Conservation (phyloP, 2,329 filamentous ascomycete genomes). For the Thielaviopsis euricoi region DNA sequence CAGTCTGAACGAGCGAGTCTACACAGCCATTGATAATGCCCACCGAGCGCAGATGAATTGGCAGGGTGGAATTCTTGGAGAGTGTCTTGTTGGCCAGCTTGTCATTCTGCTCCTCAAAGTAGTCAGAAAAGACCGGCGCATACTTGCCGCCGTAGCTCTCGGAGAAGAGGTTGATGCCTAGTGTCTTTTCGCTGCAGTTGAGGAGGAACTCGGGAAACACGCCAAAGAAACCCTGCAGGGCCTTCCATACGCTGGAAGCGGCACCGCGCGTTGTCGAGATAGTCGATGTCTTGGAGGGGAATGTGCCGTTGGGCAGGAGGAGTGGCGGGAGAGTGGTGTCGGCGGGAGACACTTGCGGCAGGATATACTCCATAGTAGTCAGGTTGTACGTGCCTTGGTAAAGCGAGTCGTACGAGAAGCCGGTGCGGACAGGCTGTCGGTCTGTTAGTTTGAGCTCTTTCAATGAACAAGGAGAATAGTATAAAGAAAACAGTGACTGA, state of each 20-base stretch:
- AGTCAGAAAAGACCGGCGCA: conserved; percentile 44
- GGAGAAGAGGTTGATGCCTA: conserved; percentile 41
- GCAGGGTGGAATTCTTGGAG: conserved; percentile 28
- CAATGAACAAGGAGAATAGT: background rate
- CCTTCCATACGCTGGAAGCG: conserved; percentile 47
- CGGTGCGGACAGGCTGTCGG: conserved; percentile 44
- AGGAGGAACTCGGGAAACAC: conserved; percentile 42
- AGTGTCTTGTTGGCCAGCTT: conserved; percentile 20
- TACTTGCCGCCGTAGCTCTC: conserved; percentile 59
- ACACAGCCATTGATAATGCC: conserved; percentile 59
- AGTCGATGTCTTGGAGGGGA: conserved; percentile 19
- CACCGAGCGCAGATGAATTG: conserved; percentile 37
- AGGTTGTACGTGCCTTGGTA: conserved; percentile 43
- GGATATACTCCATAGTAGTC: conserved; percentile 20
- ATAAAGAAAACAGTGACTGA: conserved; percentile 19
- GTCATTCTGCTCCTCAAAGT: conserved; percentile 45
- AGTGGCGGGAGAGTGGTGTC: conserved; percentile 18
- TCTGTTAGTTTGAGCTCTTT: conserved; percentile 20
- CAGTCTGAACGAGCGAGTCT: conserved; percentile 44
- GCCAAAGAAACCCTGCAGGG: conserved; percentile 43
- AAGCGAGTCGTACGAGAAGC: conserved; percentile 48
- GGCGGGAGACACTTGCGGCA: conserved; percentile 20
- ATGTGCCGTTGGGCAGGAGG: conserved; percentile 13
- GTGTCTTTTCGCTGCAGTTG: conserved; percentile 13
- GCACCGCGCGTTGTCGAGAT: conserved; percentile 40